Evolutionary conservation across 108 stramenopile species (phyloP).

Genomic region (Schizochytrium sp.): DNA sequence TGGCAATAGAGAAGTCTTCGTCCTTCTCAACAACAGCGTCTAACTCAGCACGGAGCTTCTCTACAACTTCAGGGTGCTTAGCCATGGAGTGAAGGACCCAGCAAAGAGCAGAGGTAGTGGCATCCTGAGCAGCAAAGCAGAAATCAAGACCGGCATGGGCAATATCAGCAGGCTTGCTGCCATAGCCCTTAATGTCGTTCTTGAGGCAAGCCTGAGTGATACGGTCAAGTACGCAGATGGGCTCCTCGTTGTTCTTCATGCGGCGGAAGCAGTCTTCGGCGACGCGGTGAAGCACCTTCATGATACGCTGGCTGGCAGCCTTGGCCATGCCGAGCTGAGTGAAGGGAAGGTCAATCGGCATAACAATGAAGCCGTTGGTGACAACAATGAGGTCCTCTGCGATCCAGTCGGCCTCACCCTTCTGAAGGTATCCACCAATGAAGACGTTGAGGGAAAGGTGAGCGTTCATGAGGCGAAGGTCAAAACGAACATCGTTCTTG

Average conservation of each 20-base stretch:
- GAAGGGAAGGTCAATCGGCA: neutral
- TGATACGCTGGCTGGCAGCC: slow-evolving; percentile 46
- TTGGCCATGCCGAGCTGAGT: slow-evolving; percentile 30
- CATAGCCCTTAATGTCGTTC: slow-evolving; percentile 1
- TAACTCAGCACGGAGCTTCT: neutral
- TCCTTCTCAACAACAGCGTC: slow-evolving; percentile 26
- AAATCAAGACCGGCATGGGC: slow-evolving; percentile 38
- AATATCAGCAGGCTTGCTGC: slow-evolving; percentile 14
- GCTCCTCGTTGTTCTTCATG: slow-evolving; percentile 54
- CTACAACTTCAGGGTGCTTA: neutral
- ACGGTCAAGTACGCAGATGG: slow-evolving; percentile 33
- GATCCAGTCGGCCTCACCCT: slow-evolving; percentile 46
- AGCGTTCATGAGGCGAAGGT: slow-evolving; percentile 43
- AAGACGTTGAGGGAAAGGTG: slow-evolving; percentile 42
- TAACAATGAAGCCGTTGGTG: neutral
- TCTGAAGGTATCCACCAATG: slow-evolving; percentile 4
- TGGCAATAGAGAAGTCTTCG: neutral
- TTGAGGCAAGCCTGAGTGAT: slow-evolving; percentile 16
- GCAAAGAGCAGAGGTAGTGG: slow-evolving; percentile 27
- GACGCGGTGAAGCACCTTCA: slow-evolving; percentile 40
- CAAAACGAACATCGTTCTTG: slow-evolving; percentile 15
- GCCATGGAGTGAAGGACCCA: neutral
- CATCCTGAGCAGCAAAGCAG: slow-evolving; percentile 32
- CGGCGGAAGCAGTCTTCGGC: slow-evolving; percentile 21
- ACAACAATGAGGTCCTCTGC: slow-evolving; percentile 2